Percentiles rank a stretch among this genome's conserved stretches.
phyloP scores from a whole-genome alignment of 1,284 basidiomycete genomes.

The Leccinum angustisporum region DNA sequence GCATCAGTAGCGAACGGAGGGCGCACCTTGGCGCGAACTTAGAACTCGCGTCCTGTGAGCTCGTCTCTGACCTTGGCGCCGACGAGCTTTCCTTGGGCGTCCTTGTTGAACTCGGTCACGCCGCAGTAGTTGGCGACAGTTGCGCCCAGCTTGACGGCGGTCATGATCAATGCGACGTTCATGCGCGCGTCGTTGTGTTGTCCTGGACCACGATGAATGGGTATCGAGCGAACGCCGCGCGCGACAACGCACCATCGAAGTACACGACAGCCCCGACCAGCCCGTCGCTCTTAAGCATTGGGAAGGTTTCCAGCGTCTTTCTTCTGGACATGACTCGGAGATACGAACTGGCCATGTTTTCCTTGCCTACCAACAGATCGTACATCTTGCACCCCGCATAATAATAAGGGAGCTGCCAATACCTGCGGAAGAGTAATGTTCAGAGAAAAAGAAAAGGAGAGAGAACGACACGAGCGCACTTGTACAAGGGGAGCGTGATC shows the following conservation, averaged over 20 bases:
- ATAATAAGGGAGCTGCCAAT: conserved; percentile 98
- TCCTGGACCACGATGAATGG: conserved; percentile 45
- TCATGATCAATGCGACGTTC: conserved; percentile 95
- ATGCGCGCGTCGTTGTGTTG: conserved; percentile 99
- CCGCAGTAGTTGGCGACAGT: conserved; percentile 90
- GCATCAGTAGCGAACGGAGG: neutral
- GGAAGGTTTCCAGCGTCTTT: conserved; percentile 92
- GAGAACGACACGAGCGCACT: conserved; percentile 40
- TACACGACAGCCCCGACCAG: conserved; percentile 95
- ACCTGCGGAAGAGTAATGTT: conserved; percentile 45
- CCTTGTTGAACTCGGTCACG: conserved; percentile 80
- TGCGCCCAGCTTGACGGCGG: conserved; percentile 92
- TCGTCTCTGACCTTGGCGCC: conserved; percentile 83
- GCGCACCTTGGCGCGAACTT: conserved; percentile 77
- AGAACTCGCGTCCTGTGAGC: conserved; percentile 82
- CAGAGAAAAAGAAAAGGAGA: neutral
- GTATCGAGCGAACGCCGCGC: neutral
- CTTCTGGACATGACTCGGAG: conserved; percentile 93
- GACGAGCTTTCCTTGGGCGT: conserved; percentile 58
- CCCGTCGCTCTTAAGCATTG: conserved; percentile 93
- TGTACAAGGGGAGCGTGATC: conserved; percentile 92
- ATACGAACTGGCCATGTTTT: conserved; percentile 97
- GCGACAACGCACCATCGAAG: conserved; percentile 75
- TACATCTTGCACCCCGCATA: conserved; percentile 97
- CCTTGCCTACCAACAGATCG: conserved; percentile 90